Percentiles rank a stretch among this genome's conserved stretches.
Evolutionary conservation across 306 rosid genomes (phyloP).

Genomic region (Dryas octopetala): DNA sequence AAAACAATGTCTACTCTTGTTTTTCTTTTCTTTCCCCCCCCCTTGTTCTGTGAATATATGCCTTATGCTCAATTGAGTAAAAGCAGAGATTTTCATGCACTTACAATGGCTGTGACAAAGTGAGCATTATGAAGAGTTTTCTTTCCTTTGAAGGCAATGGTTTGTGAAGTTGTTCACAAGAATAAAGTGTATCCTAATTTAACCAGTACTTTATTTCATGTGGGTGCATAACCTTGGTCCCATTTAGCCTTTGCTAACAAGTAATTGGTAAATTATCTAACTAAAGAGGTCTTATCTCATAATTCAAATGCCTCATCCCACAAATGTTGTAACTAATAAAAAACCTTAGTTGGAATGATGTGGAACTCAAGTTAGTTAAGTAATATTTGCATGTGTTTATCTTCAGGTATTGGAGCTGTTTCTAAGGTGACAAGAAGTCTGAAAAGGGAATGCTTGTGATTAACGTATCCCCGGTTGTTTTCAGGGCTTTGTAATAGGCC

Average conservation of each 20-base stretch:
- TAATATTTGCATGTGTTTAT: not conserved
- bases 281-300: not conserved
- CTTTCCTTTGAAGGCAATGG: not conserved
- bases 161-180: not conserved
- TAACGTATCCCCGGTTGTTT: conserved; percentile 10
- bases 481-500: conserved; percentile 22
- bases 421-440: conserved; percentile 12
- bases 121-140: not conserved
- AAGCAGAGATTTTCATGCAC: not conserved
- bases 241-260: not conserved
- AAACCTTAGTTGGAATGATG: not conserved
- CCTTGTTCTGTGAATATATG: not conserved
- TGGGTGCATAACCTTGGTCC: not conserved
- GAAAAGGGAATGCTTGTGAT: conserved; percentile 21
- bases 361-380: not conserved
- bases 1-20: not conserved
- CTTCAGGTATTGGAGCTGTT: conserved; percentile 24
- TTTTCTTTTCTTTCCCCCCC: no score
- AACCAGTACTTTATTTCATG: not conserved
- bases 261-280: not conserved
- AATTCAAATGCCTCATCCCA: not conserved
- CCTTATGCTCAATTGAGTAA: not conserved
- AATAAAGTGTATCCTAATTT: not conserved
- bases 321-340: not conserved
- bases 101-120: not conserved